Evolutionary conservation across 192 early-diverging fungal species (phyloP).

Genomic region (Kickxella alabastrina): DNA sequence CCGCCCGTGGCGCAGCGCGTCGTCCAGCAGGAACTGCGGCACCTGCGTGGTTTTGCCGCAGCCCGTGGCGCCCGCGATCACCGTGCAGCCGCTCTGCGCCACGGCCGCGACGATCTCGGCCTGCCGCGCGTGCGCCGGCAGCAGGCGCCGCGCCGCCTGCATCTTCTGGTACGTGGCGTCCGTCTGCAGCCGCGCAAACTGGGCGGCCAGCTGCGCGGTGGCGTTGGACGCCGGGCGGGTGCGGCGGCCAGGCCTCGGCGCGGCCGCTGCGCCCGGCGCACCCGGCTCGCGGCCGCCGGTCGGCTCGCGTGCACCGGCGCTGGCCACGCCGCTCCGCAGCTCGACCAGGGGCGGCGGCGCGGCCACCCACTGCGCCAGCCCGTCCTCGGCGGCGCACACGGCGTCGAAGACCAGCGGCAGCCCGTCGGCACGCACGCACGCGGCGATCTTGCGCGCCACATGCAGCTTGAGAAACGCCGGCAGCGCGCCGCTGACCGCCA

Average conservation of each 20-base stretch:
- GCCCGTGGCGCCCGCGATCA: constrained; percentile 48
- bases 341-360: constrained; percentile 23
- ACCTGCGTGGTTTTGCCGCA: constrained; percentile 69
- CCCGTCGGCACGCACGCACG: constrained; percentile 6
- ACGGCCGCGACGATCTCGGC: constrained; percentile 11
- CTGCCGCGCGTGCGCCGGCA: constrained; percentile 17
- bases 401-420: constrained; percentile 58
- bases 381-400: constrained; percentile 55
- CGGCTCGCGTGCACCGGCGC: not conserved
- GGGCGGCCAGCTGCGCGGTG: constrained; percentile 3
- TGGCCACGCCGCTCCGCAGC: constrained; percentile 1
- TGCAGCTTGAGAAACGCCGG: constrained; percentile 70
- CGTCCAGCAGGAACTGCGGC: constrained; percentile 82
- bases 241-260: no score
- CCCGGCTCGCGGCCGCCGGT: not conserved
- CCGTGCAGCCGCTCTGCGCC: constrained; percentile 4
- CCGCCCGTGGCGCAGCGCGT: constrained; percentile 49
- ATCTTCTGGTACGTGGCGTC: constrained; percentile 16
- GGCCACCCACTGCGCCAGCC: constrained; percentile 29
- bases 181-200: constrained; percentile 12
- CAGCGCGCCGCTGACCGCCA: constrained; percentile 65
- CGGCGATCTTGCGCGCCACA: constrained; percentile 51
- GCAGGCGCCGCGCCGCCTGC: constrained; percentile 12
- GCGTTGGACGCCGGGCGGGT: no score
- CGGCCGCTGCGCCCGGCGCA: not conserved